Percentiles rank a stretch among this genome's conserved stretches.
Conservation (phyloP, 306 rosid genomes). For the Cucurbita maxima region DNA sequence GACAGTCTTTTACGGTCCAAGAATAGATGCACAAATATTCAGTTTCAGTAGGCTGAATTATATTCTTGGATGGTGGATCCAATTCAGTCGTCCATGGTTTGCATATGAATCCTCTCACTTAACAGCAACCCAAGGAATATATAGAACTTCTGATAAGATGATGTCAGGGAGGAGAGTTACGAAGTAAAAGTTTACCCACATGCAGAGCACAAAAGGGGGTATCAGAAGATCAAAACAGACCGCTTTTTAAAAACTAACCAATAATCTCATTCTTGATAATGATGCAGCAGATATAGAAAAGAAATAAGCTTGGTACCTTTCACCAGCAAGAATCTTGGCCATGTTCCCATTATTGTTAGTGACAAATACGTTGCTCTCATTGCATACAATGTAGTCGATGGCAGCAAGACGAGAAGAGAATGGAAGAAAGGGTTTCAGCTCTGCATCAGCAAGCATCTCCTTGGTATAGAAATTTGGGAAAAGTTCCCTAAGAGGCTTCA, state of each 20-base stretch:
- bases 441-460: slow-evolving; percentile 79
- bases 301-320: slow-evolving; percentile 40
- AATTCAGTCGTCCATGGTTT: background rate
- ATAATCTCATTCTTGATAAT: background rate
- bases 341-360: slow-evolving; percentile 93
- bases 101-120: background rate
- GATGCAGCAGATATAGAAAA: background rate
- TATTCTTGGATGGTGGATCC: background rate
- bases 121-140: background rate
- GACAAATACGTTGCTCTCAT: slow-evolving; percentile 91
- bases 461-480: slow-evolving; percentile 90
- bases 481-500: slow-evolving; percentile 76
- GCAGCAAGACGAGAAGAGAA: slow-evolving; percentile 97
- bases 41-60: background rate
- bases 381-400: slow-evolving; percentile 84
- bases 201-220: background rate
- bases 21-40: background rate
- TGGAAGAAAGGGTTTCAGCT: slow-evolving; percentile 68
- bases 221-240: background rate
- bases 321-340: slow-evolving; percentile 98
- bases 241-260: background rate
- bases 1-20: background rate
- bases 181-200: background rate
- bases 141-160: too few relatives aligned
- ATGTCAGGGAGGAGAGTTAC: too few relatives aligned